Conservation (phyloP, 768 basidiomycete genomes). For the Leccinellum albellum region DNA sequence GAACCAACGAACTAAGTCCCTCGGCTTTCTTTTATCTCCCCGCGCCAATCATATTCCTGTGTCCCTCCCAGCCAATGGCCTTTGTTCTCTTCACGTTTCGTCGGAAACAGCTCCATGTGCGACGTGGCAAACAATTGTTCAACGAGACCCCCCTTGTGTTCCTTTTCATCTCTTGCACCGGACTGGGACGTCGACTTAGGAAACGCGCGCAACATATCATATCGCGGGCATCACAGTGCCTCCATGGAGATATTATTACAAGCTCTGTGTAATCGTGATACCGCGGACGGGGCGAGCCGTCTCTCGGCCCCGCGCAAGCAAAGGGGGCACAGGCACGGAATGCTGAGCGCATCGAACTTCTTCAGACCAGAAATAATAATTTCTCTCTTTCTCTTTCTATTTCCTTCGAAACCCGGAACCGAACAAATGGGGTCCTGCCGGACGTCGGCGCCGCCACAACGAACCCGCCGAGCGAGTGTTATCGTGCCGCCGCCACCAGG, state of each 20-base stretch:
- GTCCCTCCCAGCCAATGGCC: slow-evolving; percentile 2
- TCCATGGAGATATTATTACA: slow-evolving; percentile 5
- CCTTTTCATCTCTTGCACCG: neutral
- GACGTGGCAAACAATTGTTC: slow-evolving; percentile 4
- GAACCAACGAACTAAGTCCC: slow-evolving; percentile 2
- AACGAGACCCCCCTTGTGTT: neutral
- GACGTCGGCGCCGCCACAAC: neutral
- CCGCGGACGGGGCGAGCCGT: neutral
- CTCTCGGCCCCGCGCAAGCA: slow-evolving; percentile 5
- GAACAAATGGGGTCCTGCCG: neutral
- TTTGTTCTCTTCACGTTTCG: slow-evolving; percentile 6
- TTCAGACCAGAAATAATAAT: neutral
- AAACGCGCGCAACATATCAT: neutral
- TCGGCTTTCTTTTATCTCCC: slow-evolving; percentile 1
- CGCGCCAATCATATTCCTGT: neutral
- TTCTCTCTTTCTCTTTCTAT: neutral
- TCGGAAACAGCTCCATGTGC: slow-evolving; percentile 7
- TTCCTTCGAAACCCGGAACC: neutral
- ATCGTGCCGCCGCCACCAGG: neutral
- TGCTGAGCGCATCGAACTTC: neutral
- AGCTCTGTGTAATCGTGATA: neutral
- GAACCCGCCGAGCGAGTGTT: neutral
- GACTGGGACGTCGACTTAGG: neutral
- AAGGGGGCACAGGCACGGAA: neutral
- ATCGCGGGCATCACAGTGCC: slow-evolving; percentile 1